phyloP scores from a whole-genome alignment of 352 stramenopile species.

The Phytophthora hybrid region DNA sequence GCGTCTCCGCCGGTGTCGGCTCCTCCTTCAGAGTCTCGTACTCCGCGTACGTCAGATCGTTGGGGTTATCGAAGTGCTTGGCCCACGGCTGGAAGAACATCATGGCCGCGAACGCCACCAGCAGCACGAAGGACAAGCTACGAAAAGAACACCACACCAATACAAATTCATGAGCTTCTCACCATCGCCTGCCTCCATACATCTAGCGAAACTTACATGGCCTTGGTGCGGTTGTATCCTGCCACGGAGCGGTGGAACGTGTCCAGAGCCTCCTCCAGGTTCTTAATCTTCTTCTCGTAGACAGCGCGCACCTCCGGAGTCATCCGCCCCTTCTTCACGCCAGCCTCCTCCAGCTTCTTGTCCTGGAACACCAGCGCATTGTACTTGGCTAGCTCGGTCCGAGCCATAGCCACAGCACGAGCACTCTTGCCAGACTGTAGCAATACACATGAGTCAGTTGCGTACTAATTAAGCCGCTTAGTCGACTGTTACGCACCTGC shows the following conservation, averaged over 20 bases:
- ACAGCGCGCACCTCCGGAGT: constrained; percentile 53
- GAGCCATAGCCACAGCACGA: constrained; percentile 78
- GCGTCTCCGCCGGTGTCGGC: constrained; percentile 21
- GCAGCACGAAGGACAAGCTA: constrained; percentile 48
- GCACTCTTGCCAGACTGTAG: constrained; percentile 67
- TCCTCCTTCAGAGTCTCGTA: constrained; percentile 40
- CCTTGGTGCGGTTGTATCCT: constrained; percentile 84
- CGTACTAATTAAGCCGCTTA: background rate
- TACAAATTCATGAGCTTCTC: constrained; percentile 3
- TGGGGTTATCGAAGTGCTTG: constrained; percentile 42
- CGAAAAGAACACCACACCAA: background rate
- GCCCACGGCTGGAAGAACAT: constrained; percentile 84
- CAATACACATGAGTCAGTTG: background rate
- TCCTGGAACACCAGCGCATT: constrained; percentile 83
- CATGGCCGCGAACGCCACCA: constrained; percentile 68
- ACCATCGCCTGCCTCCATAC: background rate
- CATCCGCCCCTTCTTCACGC: constrained; percentile 72
- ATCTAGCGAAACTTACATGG: constrained; percentile 52
- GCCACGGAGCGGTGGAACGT: constrained; percentile 80
- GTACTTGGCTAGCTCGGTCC: constrained; percentile 84
- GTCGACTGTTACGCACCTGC: constrained; percentile 46
- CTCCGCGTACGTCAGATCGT: constrained; percentile 40
- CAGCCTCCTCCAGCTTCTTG: constrained; percentile 83
- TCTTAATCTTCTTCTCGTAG: constrained; percentile 81
- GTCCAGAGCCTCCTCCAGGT: constrained; percentile 79